phyloP scores from a whole-genome alignment of 2,329 filamentous ascomycete genomes.

The Clarireedia hainanense region DNA sequence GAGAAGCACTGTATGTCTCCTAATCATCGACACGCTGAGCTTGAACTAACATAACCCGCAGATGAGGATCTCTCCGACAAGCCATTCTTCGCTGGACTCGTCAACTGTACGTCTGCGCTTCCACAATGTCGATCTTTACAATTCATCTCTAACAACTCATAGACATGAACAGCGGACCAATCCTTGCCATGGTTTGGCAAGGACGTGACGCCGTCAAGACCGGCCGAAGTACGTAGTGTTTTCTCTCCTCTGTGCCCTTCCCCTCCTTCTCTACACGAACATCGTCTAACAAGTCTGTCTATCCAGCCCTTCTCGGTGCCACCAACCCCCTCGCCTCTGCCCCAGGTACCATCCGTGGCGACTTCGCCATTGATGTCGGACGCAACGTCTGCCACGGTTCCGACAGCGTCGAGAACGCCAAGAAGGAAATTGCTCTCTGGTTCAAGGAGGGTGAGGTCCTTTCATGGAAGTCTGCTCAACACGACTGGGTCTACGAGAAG shows the following conservation, averaged over 20 bases:
- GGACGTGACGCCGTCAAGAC: conserved; percentile 99
- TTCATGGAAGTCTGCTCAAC: conserved; percentile 74
- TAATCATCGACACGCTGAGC: neutral
- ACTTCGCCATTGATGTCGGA: conserved; percentile 80
- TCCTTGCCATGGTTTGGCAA: conserved; percentile 99
- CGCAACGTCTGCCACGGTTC: conserved; percentile 99
- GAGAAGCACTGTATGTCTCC: conserved; percentile 81
- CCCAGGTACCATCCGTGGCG: conserved; percentile 94
- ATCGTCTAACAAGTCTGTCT: conserved; percentile 14
- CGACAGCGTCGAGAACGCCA: conserved; percentile 95
- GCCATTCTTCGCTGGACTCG: conserved; percentile 93
- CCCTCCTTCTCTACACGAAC: neutral
- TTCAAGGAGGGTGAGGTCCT: conserved; percentile 85
- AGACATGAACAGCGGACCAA: conserved; percentile 97
- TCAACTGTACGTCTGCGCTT: conserved; percentile 62
- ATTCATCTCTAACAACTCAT: conserved; percentile 22
- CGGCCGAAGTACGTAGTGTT: conserved; percentile 63
- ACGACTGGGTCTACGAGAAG: conserved; percentile 98
- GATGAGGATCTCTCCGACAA: conserved; percentile 84
- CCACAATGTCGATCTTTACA: conserved; percentile 5
- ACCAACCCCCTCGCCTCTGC: conserved; percentile 95
- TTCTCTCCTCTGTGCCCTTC: neutral
- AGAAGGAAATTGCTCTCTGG: conserved; percentile 99
- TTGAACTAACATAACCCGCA: conserved; percentile 24
- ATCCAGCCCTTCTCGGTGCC: conserved; percentile 79